phyloP scores from a whole-genome alignment of 805 yeast genomes.

The Starmerella apis region DNA sequence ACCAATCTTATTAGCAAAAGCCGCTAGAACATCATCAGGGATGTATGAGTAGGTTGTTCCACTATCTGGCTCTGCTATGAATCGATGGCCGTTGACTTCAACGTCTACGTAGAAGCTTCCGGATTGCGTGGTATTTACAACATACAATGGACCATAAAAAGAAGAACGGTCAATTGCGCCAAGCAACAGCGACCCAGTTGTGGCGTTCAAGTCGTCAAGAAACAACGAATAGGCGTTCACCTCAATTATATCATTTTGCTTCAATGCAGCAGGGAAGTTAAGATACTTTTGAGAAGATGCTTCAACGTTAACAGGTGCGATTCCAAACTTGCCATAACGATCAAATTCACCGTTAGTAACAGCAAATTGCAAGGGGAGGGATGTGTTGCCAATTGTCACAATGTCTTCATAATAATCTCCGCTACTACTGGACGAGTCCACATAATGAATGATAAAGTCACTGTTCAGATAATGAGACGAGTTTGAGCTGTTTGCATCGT shows the following conservation, averaged over 20 bases:
- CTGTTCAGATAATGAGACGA: conserved; percentile 16
- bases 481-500: conserved; percentile 21
- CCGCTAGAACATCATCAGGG: conserved; percentile 28
- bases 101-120: conserved; percentile 13
- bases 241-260: conserved; percentile 35
- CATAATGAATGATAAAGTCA: conserved; percentile 8
- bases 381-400: not conserved
- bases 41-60: conserved; percentile 42
- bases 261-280: conserved; percentile 31
- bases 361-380: not conserved
- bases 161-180: conserved; percentile 62
- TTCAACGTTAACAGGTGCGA: not conserved
- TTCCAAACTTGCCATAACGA: conserved; percentile 2
- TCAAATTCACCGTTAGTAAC: not conserved
- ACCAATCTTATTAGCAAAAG: conserved; percentile 10
- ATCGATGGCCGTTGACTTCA: conserved; percentile 9
- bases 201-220: conserved; percentile 31
- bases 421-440: not conserved
- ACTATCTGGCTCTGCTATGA: conserved; percentile 36
- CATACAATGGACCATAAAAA: conserved; percentile 39
- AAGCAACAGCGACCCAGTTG: conserved; percentile 32
- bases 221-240: conserved; percentile 39
- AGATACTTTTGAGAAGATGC: conserved; percentile 17
- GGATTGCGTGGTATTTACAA: conserved; percentile 4
- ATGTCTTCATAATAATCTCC: conserved; percentile 1